phyloP scores from a whole-genome alignment of 306 rosid genomes.

The Vigna mungo region DNA sequence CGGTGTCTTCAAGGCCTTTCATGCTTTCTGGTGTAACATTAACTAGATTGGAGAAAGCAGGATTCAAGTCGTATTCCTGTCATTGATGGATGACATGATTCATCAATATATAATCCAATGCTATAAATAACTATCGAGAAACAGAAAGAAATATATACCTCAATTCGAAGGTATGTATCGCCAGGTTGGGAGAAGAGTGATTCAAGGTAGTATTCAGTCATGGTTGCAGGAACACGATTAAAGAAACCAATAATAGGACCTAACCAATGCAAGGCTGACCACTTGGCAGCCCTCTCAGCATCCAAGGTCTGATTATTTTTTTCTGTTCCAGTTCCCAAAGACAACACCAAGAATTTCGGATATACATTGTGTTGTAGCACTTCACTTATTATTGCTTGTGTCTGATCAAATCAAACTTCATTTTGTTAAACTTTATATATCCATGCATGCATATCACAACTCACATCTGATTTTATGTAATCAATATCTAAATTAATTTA shows the following conservation, averaged over 20 bases:
- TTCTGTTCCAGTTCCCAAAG: neutral
- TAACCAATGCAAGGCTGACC: rapidly evolving
- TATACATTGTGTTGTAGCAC: neutral
- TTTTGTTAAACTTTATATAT: neutral
- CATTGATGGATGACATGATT: neutral
- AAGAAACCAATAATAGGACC: neutral
- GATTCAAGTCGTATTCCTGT: neutral
- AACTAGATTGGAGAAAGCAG: rapidly evolving
- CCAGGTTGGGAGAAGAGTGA: neutral
- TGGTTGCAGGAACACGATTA: neutral
- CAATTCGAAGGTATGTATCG: neutral
- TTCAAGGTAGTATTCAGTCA: neutral
- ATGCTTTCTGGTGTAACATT: neutral
- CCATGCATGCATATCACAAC: no score
- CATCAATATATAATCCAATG: neutral
- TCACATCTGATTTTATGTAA: no score
- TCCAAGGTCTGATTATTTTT: neutral
- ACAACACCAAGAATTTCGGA: neutral
- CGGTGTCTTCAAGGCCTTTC: neutral
- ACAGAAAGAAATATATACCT: neutral
- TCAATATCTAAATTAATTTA: neutral
- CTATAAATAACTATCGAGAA: neutral
- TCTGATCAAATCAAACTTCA: neutral
- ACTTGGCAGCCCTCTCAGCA: neutral
- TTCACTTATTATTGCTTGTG: neutral